A percentile compares a stretch with the other conserved stretches of the same genome.
Evolutionary conservation across 257 asterid genomes (phyloP).

Genomic region (Salvia miltiorrhiza): DNA sequence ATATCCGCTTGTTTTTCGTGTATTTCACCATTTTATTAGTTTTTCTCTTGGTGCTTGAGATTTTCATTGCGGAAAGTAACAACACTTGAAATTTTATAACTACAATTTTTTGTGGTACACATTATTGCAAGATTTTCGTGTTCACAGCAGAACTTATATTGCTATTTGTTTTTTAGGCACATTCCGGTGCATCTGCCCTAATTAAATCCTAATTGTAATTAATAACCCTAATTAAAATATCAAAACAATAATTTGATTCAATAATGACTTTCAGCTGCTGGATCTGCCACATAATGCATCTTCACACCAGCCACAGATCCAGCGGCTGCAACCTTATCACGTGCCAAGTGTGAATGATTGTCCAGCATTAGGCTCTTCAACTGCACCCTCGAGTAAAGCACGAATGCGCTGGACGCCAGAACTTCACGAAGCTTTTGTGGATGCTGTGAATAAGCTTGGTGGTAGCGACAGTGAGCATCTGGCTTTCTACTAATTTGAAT

Average conservation of each 20-base stretch:
- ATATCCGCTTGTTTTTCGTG: not conserved
- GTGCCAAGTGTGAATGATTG: constrained; percentile 27
- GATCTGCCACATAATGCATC: constrained; percentile 36
- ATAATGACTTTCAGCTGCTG: constrained; percentile 36
- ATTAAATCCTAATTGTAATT: no score
- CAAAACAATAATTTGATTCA: constrained; percentile 1
- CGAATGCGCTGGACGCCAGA: constrained; percentile 99
- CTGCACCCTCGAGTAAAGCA: constrained; percentile 44
- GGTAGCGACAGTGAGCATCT: constrained; percentile 75
- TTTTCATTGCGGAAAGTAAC: not conserved
- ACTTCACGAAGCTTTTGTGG: constrained; percentile 82
- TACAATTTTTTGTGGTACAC: not conserved
- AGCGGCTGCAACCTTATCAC: constrained; percentile 20
- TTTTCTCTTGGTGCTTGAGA: not conserved
- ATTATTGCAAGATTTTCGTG: not conserved
- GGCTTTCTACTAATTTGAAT: not conserved
- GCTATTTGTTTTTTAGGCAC: not conserved
- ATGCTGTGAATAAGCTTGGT: constrained; percentile 88
- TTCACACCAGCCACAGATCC: constrained; percentile 33
- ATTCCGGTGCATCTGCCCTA: no score
- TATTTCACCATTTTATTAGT: not conserved
- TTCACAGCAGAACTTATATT: not conserved
- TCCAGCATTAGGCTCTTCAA: constrained; percentile 37
- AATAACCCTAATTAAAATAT: not conserved
- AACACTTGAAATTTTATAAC: not conserved